Conservation (phyloP, 2,329 filamentous ascomycete species). For the Triangularia setosa region DNA sequence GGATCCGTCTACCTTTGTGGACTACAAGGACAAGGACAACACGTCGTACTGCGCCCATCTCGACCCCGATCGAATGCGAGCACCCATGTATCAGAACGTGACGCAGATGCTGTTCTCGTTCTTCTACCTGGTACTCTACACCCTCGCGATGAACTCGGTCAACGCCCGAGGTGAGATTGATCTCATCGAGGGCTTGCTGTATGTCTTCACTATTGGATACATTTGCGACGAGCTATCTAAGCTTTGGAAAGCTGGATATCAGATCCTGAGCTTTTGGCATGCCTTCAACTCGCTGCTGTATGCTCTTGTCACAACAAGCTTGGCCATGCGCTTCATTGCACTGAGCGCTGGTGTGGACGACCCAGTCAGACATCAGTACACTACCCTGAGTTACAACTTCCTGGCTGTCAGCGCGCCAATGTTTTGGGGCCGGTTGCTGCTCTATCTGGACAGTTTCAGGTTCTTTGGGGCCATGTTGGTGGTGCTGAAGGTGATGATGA, state of each 20-base stretch:
- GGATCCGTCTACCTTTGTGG: constrained; percentile 83
- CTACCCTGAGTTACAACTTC: constrained; percentile 87
- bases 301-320: constrained; percentile 69
- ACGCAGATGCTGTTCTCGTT: constrained; percentile 82
- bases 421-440: constrained; percentile 90
- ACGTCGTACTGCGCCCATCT: constrained; percentile 76
- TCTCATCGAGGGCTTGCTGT: constrained; percentile 75
- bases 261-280: constrained; percentile 95
- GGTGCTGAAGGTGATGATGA: constrained; percentile 93
- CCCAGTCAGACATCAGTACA: constrained; percentile 58
- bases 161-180: constrained; percentile 83
- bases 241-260: constrained; percentile 88
- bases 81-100: constrained; percentile 87
- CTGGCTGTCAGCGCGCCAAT: constrained; percentile 89
- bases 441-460: constrained; percentile 88
- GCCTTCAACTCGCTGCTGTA: constrained; percentile 88
- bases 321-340: constrained; percentile 75
- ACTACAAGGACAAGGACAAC: constrained; percentile 79
- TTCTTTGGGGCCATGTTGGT: constrained; percentile 99
- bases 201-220: constrained; percentile 88
- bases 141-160: constrained; percentile 87
- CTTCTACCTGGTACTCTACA: constrained; percentile 80
- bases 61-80: constrained; percentile 90
- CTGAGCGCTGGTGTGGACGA: constrained; percentile 55
- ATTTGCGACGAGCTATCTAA: constrained; percentile 84